Percentiles rank a stretch among this genome's conserved stretches.
phyloP scores from a whole-genome alignment of 257 asterid species.

The Plectranthus barbatus region DNA sequence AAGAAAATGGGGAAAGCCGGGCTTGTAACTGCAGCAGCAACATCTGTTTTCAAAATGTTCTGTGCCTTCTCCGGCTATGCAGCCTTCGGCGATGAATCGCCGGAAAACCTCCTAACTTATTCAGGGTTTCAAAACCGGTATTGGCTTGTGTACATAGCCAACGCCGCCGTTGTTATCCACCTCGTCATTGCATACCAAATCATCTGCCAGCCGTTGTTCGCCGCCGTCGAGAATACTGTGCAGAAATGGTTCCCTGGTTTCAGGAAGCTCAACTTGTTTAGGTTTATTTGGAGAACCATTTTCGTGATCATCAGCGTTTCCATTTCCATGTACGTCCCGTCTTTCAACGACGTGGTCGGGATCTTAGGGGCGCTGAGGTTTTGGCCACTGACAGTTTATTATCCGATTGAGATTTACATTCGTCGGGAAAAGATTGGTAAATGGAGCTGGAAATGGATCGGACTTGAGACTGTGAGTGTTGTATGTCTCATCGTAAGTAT shows the following conservation, averaged over 20 bases:
- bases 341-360: constrained; percentile 33
- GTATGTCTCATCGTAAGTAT: constrained; percentile 25
- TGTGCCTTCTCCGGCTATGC: constrained; percentile 38
- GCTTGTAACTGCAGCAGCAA: constrained; percentile 15
- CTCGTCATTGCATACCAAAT: constrained; percentile 46
- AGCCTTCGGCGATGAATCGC: constrained; percentile 34
- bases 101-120: constrained; percentile 40
- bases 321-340: constrained; percentile 35
- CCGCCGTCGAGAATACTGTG: constrained; percentile 18
- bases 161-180: constrained; percentile 32
- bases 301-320: constrained; percentile 23
- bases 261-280: constrained; percentile 17
- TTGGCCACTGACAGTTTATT: constrained; percentile 35
- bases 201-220: constrained; percentile 33
- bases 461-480: constrained; percentile 23
- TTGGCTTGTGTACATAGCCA: constrained; percentile 38
- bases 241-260: constrained; percentile 16
- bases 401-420: constrained; percentile 37
- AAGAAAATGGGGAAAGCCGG: constrained; percentile 33
- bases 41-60: constrained; percentile 30
- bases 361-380: constrained; percentile 28
- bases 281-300: constrained; percentile 30
- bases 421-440: constrained; percentile 13
- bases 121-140: constrained; percentile 42
- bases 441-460: constrained; percentile 25